Evolutionary conservation across 2,329 filamentous ascomycete species (phyloP), one percentile per base, ranked within the genome.

Genomic region (Chrysoporthe puriensis): DNA sequence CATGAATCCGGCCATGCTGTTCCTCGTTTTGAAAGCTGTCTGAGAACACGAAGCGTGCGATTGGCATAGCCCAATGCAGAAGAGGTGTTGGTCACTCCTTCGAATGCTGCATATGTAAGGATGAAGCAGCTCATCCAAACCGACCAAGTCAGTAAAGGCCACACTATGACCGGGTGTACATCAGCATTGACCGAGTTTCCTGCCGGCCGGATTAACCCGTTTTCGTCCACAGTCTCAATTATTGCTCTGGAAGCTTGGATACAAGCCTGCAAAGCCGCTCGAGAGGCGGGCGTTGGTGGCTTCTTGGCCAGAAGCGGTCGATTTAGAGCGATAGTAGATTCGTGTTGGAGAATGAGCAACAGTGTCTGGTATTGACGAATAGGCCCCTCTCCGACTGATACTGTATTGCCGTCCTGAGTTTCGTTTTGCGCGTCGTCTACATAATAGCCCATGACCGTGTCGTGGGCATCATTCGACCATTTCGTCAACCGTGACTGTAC

Each of bases 51-150:
- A 26, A 69, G 60, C 18, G 70, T 63, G 21, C 67, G 70, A 42
- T 62, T 72, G 2, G 71, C 69, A 60, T 72, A 72, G 44, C 64
- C 71, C 11, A 43, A 18, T 14, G 70, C 71, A 18, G 70, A 71
- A 14, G 64, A 63, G 2, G 68, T 56, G 26, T 64, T 70, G 26
- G 70, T 71, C 26, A 68, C 71, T 5, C 66, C 69, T 64, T 71
- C 67, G 8, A 72, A 57, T n/a, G 71, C 70, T 13, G 70, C 71
- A 56, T 70, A 72, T 34, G 66, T 64, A 21, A 72, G 64, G 8
- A 72, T 67, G 48, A 71, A 72, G 36, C 67, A 72, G 16, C 71
- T 71, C 71, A 72, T 71, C 70, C 71, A 72, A 3, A 71, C 67
- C 1, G 71, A 71, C 71, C 71, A 71, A 5, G 71, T 72, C n/a